phyloP scores from a whole-genome alignment of 208 protist genomes.

The Phytomonas francai region DNA sequence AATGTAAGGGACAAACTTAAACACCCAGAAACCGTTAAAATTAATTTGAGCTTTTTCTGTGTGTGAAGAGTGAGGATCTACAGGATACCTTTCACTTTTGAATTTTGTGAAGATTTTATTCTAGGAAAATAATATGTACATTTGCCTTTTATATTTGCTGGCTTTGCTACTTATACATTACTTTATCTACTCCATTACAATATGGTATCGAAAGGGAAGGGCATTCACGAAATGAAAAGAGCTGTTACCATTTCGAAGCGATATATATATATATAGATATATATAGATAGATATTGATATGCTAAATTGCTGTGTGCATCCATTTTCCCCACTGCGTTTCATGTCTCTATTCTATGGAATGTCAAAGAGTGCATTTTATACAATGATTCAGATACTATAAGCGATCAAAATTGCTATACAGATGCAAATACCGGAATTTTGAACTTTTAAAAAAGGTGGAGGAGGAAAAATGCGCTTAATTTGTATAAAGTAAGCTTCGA shows the following conservation, averaged over 20 bases:
- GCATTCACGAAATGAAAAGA: neutral
- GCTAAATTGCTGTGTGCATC: neutral
- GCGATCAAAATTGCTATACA: neutral
- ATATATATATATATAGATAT: too few relatives aligned
- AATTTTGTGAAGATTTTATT: neutral
- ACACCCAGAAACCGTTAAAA: neutral
- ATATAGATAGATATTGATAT: neutral
- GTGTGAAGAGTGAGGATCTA: neutral
- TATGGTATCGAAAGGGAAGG: neutral
- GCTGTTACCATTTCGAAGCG: neutral
- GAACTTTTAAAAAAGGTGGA: neutral
- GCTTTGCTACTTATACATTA: neutral
- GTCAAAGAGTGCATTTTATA: neutral
- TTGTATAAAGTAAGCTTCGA: neutral
- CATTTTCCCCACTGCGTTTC: neutral
- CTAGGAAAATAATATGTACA: neutral
- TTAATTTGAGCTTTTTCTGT: neutral
- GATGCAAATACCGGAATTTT: neutral
- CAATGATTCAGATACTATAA: neutral
- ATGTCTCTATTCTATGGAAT: neutral
- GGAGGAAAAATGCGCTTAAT: neutral
- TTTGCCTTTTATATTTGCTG: neutral
- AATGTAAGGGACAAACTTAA: neutral
- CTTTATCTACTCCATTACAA: neutral
- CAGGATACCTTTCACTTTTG: neutral